These are phyloP conservation scores for Astraeus odoratus DNA, from an alignment of 768 basidiomycete species.

Conservation along the genomic window DNA sequence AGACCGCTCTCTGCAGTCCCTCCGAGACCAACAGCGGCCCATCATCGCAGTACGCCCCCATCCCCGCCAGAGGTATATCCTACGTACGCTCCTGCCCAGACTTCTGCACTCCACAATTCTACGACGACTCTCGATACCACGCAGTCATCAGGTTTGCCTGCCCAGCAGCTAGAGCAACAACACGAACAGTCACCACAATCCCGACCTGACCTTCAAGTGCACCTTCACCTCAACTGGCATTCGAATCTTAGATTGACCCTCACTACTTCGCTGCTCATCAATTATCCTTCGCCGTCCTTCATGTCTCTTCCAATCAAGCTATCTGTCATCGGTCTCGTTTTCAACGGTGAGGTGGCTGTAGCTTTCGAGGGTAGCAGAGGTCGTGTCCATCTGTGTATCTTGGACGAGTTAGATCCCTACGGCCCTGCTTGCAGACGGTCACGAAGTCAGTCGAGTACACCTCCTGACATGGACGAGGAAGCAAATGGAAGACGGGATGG, in stretches of 20 bases:
- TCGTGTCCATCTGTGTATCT: slow-evolving; percentile 80
- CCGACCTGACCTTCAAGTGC: slow-evolving; percentile 74
- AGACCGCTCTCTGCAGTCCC: slow-evolving; percentile 21
- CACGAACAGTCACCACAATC: slow-evolving; percentile 22
- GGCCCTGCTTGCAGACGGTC: slow-evolving; percentile 61
- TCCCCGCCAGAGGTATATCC: slow-evolving; percentile 19
- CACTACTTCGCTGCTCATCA: slow-evolving; percentile 89
- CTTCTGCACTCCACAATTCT: slow-evolving; percentile 10
- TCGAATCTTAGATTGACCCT: slow-evolving; percentile 86
- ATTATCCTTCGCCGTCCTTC: slow-evolving; percentile 94
- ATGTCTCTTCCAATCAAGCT: slow-evolving; percentile 96
- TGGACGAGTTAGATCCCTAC: slow-evolving; percentile 85
- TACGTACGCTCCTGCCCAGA: slow-evolving; percentile 9
- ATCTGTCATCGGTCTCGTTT: slow-evolving; percentile 82
- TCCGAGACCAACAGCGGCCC: slow-evolving; percentile 15
- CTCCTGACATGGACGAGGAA: slow-evolving; percentile 61
- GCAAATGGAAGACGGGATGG: slow-evolving; percentile 36
- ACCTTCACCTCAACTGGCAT: slow-evolving; percentile 79
- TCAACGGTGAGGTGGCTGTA: slow-evolving; percentile 81
- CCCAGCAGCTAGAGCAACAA: slow-evolving; percentile 4
- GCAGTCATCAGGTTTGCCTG: slow-evolving; percentile 10
- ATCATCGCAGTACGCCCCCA: slow-evolving; percentile 30
- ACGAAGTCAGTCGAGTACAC: slow-evolving; percentile 39
- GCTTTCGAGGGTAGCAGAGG: slow-evolving; percentile 83
- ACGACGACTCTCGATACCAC: slow-evolving; percentile 11